These are phyloP conservation scores for Pseudocercospora crystallina DNA, from an alignment of 2,329 filamentous ascomycete species.

Conservation along the genomic window DNA sequence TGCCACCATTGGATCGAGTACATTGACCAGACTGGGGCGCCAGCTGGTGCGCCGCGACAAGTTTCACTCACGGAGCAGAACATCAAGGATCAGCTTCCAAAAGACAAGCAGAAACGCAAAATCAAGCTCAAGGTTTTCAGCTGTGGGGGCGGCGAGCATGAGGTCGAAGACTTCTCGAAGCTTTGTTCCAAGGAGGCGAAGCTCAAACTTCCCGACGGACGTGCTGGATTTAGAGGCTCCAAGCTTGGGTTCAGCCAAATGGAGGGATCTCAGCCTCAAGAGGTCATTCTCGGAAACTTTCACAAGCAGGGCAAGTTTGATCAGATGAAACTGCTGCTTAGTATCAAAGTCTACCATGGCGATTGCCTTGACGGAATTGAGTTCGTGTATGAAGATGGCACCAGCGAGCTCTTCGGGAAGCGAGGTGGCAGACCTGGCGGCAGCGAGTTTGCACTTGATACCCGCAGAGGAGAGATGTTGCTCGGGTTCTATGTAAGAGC, in stretches of 20 bases:
- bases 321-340: slow-evolving; percentile 64
- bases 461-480: slow-evolving; percentile 79
- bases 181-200: slow-evolving; percentile 69
- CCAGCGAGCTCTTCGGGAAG: slow-evolving; percentile 83
- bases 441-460: slow-evolving; percentile 77
- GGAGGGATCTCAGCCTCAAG: slow-evolving; percentile 67
- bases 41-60: slow-evolving; percentile 65
- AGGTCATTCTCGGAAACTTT: slow-evolving; percentile 70
- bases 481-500: slow-evolving; percentile 82
- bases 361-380: slow-evolving; percentile 80
- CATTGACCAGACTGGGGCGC: slow-evolving; percentile 58
- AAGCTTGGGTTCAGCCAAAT: slow-evolving; percentile 72
- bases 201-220: slow-evolving; percentile 72
- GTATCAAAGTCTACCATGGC: slow-evolving; percentile 75
- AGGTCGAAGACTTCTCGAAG: slow-evolving; percentile 72
- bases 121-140: slow-evolving; percentile 75
- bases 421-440: slow-evolving; percentile 68
- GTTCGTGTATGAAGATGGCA: slow-evolving; percentile 86
- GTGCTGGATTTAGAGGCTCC: slow-evolving; percentile 72
- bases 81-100: slow-evolving; percentile 68
- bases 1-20: slow-evolving; percentile 84
- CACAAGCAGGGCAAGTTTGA: slow-evolving; percentile 51
- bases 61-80: slow-evolving; percentile 73
- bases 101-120: slow-evolving; percentile 67
- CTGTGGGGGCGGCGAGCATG: slow-evolving; percentile 69